These are phyloP conservation scores for Talaromyces sp. DNA, from an alignment of 2,329 filamentous ascomycete genomes.

Conservation along the genomic window DNA sequence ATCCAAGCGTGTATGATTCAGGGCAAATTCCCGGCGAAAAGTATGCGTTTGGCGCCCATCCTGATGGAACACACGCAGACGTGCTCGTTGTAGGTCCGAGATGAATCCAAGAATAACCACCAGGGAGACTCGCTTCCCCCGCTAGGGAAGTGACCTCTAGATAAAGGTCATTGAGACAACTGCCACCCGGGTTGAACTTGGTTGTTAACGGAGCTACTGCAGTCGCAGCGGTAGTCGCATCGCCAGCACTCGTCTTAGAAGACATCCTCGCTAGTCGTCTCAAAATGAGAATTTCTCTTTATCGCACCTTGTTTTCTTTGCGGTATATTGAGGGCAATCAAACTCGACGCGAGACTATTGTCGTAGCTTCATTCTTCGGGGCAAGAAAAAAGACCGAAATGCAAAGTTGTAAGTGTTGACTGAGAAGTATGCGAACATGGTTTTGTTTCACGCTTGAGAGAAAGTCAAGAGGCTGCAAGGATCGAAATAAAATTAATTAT, in stretches of 20 bases:
- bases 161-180: background rate
- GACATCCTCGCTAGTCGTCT: background rate
- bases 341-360: background rate
- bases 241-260: background rate
- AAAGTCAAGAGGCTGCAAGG: background rate
- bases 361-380: background rate
- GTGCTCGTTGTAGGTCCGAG: background rate
- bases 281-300: background rate
- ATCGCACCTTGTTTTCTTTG: background rate
- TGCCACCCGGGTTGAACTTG: background rate
- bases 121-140: background rate
- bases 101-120: constrained; percentile 1
- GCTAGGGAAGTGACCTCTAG: background rate
- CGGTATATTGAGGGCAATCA: background rate
- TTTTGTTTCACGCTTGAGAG: background rate
- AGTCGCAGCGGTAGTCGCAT: background rate
- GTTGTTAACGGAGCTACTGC: background rate
- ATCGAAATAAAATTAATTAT: background rate
- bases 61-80: background rate
- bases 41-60: background rate
- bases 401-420: background rate
- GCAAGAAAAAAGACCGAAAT: background rate
- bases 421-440: background rate
- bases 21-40: background rate
- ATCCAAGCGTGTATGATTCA: background rate